Base-by-base conservation (phyloP, 257 asterid genomes). In the Solanum appendiculatum region DNA sequence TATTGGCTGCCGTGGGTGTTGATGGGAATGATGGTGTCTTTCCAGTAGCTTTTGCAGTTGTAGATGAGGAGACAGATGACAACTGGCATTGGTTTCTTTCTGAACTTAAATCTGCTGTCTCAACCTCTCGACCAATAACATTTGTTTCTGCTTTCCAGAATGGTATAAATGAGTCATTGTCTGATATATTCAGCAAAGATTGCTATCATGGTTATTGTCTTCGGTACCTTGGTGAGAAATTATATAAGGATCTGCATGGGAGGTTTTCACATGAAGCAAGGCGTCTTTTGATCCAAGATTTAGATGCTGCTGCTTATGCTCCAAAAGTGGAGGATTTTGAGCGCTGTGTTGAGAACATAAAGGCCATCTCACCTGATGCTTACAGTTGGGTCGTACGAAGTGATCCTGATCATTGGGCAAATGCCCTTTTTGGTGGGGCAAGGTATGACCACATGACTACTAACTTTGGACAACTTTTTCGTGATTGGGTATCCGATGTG, bases 251-350 rank as follows among this genome's bases (percentile, higher is more conserved):
- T 89, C 91, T 97, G 72, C 93, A 95, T 91, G 99, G 98, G 33
- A 98, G 92, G 89, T 95, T 94, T 91, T 97, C 99, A 82, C 98
- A 97, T 85, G 99, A 97, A 91, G 99, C 99, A 11, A 95, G 99
- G 56, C 97, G 98, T 60, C 96, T 97, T 81, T 92, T 97, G 99
- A 94, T 94, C 90, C 97, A 97, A 87, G 99, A 97, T 93, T 91
- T 97, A 87, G 92, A 93, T 80, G 94, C 97, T 75, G 99, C 99
- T 92, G 99, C 99, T 44, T 90, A 90, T 82, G 98, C 98, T 33
- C 92, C 95, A 75, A 95, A 93, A 88, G 92, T 89, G 18, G 99
- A 95, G 74, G 94, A 72, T 82, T 97, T 95, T 40, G 94, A 94
- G 80, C 88, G 88, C 56, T 90, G 95, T 77, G 93, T 91, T 14